Percentiles rank a stretch among this genome's conserved stretches.
Evolutionary conservation across 148 eudicot species (phyloP).

Genomic region (Chenopodium quinoa): DNA sequence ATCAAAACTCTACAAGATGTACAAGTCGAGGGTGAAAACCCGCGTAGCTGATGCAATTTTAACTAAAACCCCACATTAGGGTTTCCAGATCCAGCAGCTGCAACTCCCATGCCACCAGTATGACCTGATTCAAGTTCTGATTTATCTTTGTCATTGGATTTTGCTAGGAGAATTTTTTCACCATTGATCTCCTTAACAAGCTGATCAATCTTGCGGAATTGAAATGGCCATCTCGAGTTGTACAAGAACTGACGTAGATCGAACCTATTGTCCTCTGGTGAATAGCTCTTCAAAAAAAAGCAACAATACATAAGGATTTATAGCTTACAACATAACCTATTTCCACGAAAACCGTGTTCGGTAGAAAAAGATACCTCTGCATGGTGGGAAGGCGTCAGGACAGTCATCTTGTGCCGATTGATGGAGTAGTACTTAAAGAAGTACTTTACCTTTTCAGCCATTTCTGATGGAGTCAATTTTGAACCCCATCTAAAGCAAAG

Average conservation of each 20-base stretch:
- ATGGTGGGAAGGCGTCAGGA: constrained; percentile 89
- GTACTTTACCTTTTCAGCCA: constrained; percentile 85
- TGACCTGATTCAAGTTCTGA: constrained; percentile 25
- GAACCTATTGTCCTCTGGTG: constrained; percentile 91
- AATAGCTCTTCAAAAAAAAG: constrained; percentile 64
- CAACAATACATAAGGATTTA: neutral
- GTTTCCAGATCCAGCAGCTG: constrained; percentile 79
- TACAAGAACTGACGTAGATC: constrained; percentile 95
- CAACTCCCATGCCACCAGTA: constrained; percentile 77
- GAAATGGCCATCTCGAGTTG: constrained; percentile 92
- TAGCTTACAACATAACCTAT: neutral
- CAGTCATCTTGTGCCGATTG: constrained; percentile 96
- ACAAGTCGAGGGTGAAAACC: neutral
- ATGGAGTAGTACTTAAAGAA: constrained; percentile 96
- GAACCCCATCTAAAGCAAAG: constrained; percentile 91
- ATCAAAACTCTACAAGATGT: neutral
- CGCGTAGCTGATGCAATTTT: neutral
- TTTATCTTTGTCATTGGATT: constrained; percentile 32
- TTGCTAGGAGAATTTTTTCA: constrained; percentile 33
- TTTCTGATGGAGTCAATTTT: constrained; percentile 67
- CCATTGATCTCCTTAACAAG: constrained; percentile 59
- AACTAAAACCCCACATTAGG: constrained; percentile 65
- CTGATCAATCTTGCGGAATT: constrained; percentile 81
- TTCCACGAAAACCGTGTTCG: neutral
- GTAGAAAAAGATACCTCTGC: constrained; percentile 61